Percentiles rank a stretch among this genome's conserved stretches.
These are phyloP conservation scores for Prunus mongolica DNA, from an alignment of 306 rosid genomes.

Conservation along the genomic window DNA sequence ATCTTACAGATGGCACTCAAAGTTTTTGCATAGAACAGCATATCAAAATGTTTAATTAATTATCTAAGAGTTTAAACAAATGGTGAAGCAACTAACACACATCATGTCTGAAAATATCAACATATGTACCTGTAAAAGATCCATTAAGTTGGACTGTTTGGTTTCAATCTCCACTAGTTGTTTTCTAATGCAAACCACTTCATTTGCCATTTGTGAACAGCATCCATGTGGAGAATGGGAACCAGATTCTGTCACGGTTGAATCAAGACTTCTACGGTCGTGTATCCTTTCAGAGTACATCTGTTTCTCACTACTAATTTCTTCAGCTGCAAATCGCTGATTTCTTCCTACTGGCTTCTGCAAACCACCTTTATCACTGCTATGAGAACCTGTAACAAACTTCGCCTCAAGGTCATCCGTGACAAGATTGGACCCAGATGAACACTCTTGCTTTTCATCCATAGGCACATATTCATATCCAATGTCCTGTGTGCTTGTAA, in stretches of 20 bases:
- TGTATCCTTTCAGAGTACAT: conserved; percentile 37
- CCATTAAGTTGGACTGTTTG: conserved; percentile 68
- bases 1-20: too few relatives aligned
- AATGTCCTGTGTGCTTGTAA: conserved; percentile 52
- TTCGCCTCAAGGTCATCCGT: conserved; percentile 46
- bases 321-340: conserved; percentile 40
- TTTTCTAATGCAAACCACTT: conserved; percentile 60
- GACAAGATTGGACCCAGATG: conserved; percentile 60
- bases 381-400: conserved; percentile 45
- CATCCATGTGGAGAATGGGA: conserved; percentile 48
- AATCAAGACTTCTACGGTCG: conserved; percentile 61
- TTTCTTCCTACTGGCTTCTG: conserved; percentile 41
- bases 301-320: conserved; percentile 36
- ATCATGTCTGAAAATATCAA: not conserved
- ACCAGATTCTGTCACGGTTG: conserved; percentile 54
- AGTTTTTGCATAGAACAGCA: not conserved
- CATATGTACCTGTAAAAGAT: conserved; percentile 61
- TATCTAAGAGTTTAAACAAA: conserved; percentile 3
- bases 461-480: conserved; percentile 60
- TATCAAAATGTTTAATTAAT: not conserved
- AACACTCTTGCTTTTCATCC: conserved; percentile 81
- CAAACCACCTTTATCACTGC: conserved; percentile 32
- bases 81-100: not conserved
- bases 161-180: conserved; percentile 72
- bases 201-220: conserved; percentile 55